A percentile compares a stretch with the other conserved stretches of the same genome.
Conservation (phyloP, 2,329 filamentous ascomycete species). For the Verticillium zaregamsianum region DNA sequence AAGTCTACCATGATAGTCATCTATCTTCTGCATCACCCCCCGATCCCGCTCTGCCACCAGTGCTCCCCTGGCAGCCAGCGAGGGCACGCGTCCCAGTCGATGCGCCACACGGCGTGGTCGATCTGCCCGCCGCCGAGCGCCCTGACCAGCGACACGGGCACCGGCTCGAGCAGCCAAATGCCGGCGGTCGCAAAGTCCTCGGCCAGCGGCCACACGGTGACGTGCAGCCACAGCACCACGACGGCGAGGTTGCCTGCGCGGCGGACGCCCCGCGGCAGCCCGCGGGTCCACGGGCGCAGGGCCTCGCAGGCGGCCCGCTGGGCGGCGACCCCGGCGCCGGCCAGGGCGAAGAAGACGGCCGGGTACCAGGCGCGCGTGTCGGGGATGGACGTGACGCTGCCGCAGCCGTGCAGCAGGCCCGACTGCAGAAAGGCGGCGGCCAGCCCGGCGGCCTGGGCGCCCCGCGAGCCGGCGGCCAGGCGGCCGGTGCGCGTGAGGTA, state of each 20-base stretch:
- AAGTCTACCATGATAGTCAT: too few species aligned
- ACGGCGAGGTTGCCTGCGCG: conserved; percentile 57
- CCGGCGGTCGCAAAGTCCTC: conserved; percentile 74
- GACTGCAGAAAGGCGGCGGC: conserved; percentile 61
- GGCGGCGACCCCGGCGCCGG: conserved; percentile 59
- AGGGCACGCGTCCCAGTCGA: conserved; percentile 49
- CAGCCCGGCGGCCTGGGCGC: conserved; percentile 27
- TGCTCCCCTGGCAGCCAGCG: conserved; percentile 52
- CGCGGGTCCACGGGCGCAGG: conserved; percentile 26
- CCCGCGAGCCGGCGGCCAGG: conserved; percentile 27
- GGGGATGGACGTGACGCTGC: conserved; percentile 63
- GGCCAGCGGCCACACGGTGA: conserved; percentile 60
- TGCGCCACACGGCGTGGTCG: conserved; percentile 65
- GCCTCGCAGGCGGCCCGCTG: conserved; percentile 42
- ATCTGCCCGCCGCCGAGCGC: conserved; percentile 58
- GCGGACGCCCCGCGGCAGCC: conserved; percentile 40
- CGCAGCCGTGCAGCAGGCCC: conserved; percentile 66
- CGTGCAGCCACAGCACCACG: conserved; percentile 62
- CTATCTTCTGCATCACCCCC: neutral
- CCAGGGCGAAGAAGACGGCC: conserved; percentile 66
- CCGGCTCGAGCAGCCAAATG: conserved; percentile 75
- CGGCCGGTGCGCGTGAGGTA: conserved; percentile 39
- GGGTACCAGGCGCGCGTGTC: conserved; percentile 46
- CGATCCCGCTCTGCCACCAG: conserved; percentile 55
- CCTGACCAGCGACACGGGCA: conserved; percentile 71